Evolutionary conservation across 441 rosid species (phyloP), one percentile per base, ranked within the genome.

Genomic region (Pelargonium cotyledonis): DNA sequence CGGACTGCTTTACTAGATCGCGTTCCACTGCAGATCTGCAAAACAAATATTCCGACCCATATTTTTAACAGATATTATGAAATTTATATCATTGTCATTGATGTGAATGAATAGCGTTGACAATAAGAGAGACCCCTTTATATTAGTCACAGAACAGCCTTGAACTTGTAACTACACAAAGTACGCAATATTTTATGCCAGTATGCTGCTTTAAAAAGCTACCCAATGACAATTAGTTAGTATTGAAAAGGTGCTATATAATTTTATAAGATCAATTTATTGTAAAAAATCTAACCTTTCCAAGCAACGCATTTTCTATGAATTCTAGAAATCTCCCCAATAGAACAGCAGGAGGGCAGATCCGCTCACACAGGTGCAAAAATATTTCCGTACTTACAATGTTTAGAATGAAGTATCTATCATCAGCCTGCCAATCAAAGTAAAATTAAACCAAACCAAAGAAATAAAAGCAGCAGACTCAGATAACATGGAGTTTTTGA

Each of bases 331-430:
- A 86, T 68, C 77, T 82, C 79, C 84, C 87, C 67, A 80, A 70
- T 69, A 87, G 62, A 55, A 75, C 78, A 69, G 72, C 66, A 19
- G 87, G 79, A 75, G 87, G 89, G 71, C 65, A 65, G 80, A 88
- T 79, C 82, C 87, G 77, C 69, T 87, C 88, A 65, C 71, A 80
- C 43, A 82, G 79, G 77, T 76, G 85, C 79, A 92, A 83, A 77
- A 89, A 88, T 76, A 86, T 86, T 79, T 87, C 83, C n/a, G 97
- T 70, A 41, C 91, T 77, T 68, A 77, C 73, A 65, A 81, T 78
- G 76, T 95, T 90, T 83, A 95, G 80, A 66, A 72, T 74, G 70
- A 89, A 86, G 80, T 85, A 86, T 77, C 84, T 79, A 69, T 83
- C 88, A 74, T 79, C 92, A 71, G 71, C 84, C 98, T 95, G 88